phyloP scores from a whole-genome alignment of 257 asterid species.

The Ilex asprella region DNA sequence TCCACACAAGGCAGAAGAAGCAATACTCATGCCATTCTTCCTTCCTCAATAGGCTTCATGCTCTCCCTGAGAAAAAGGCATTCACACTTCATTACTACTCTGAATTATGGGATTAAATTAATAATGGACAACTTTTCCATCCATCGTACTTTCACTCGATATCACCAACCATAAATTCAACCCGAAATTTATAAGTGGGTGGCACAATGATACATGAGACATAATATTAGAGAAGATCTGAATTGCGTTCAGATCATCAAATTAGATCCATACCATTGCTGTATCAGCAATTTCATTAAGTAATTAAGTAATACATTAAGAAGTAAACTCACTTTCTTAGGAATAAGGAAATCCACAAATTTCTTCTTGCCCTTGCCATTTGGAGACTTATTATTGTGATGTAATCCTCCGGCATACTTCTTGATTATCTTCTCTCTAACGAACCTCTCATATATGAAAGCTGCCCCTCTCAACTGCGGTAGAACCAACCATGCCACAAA shows the following conservation, averaged over 20 bases:
- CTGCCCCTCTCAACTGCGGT: slow-evolving; percentile 78
- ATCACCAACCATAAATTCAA: too few species aligned
- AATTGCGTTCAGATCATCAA: too few species aligned
- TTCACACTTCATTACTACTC: too few species aligned
- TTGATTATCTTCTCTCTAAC: slow-evolving; percentile 61
- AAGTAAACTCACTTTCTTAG: slow-evolving; percentile 33
- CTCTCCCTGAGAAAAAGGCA: slow-evolving; percentile 29
- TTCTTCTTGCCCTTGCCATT: slow-evolving; percentile 34
- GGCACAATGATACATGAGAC: too few species aligned
- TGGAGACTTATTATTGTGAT: slow-evolving; percentile 15
- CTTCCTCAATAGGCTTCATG: slow-evolving; percentile 30
- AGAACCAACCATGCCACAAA: slow-evolving; percentile 74
- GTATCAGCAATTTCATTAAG: too few species aligned
- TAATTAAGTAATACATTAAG: too few species aligned
- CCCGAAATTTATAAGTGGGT: too few species aligned
- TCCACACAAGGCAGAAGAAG: slow-evolving; percentile 20
- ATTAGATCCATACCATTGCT: too few species aligned
- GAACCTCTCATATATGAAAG: slow-evolving; percentile 58
- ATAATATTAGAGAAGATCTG: too few species aligned
- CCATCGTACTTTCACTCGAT: too few species aligned
- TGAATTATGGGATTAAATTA: too few species aligned
- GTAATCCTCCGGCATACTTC: slow-evolving; percentile 31
- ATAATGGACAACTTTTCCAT: too few species aligned
- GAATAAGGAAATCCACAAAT: slow-evolving; percentile 35
- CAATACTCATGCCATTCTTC: slow-evolving; percentile 34